Conservation (phyloP, 1,284 basidiomycete genomes). For the Thelephora terrestris region DNA sequence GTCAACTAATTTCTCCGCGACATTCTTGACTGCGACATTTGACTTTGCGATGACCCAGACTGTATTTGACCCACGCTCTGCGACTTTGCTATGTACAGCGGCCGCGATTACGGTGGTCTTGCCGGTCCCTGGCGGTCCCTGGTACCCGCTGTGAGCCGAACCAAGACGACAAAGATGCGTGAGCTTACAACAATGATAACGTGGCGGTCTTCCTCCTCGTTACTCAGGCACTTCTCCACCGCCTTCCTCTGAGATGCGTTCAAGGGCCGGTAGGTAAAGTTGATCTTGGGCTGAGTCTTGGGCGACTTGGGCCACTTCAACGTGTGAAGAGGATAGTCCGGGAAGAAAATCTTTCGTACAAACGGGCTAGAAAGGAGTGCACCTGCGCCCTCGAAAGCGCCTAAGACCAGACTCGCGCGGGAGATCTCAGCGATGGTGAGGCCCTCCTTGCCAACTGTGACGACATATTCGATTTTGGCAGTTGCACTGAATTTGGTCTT, state of each 20-base stretch:
- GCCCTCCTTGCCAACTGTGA: constrained; percentile 38
- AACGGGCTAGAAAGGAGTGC: constrained; percentile 40
- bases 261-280: constrained; percentile 15
- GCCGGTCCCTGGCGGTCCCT: constrained; percentile 45
- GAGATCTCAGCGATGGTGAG: constrained; percentile 43
- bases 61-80: constrained; percentile 27
- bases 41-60: constrained; percentile 69
- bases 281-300: background rate
- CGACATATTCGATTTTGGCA: constrained; percentile 12
- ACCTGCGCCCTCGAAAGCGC: constrained; percentile 37
- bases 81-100: constrained; percentile 34
- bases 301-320: background rate
- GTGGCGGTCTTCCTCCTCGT: background rate
- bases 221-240: constrained; percentile 24
- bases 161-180: constrained; percentile 26
- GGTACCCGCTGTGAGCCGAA: constrained; percentile 44
- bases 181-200: constrained; percentile 18
- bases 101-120: constrained; percentile 60
- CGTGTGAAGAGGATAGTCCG: constrained; percentile 27
- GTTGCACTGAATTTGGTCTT: no score
- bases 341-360: constrained; percentile 45
- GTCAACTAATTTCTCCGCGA: constrained; percentile 47
- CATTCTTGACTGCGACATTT: constrained; percentile 61
- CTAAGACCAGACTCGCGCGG: constrained; percentile 33
- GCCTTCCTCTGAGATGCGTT: constrained; percentile 47